Evolutionary conservation across 208 protist genomes (phyloP).

Genomic region (Vickermania ingenoplastis): DNA sequence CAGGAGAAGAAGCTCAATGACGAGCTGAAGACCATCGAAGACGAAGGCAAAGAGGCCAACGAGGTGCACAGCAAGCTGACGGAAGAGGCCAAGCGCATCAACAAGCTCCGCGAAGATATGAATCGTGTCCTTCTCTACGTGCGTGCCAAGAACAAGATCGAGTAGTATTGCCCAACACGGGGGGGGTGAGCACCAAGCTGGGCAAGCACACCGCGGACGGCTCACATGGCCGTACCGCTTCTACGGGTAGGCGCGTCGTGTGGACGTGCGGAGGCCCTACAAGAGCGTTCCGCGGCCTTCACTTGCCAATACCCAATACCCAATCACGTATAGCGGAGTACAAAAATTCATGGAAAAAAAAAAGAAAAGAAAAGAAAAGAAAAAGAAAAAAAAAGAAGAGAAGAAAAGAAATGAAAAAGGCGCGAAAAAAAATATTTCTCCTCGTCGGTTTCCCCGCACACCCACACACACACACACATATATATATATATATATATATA

Average conservation of each 20-base stretch:
- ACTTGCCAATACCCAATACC: too few relatives aligned
- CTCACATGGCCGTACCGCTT: conserved; percentile 5
- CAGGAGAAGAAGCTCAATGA: conserved; percentile 28
- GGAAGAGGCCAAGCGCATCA: conserved; percentile 58
- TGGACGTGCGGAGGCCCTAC: too few relatives aligned
- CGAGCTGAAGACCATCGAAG: conserved; percentile 36
- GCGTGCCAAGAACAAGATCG: conserved; percentile 33
- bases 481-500: too few relatives aligned
- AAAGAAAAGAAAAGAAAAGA: conserved; percentile 8
- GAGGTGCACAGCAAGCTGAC: conserved; percentile 44
- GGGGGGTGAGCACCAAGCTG: background rate
- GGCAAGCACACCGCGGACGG: background rate
- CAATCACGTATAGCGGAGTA: too few relatives aligned
- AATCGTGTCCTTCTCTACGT: conserved; percentile 75
- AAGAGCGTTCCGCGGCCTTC: too few relatives aligned
- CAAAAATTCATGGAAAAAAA: conserved; percentile 9
- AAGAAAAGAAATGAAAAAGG: conserved; percentile 9
- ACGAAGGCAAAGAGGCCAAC: conserved; percentile 42
- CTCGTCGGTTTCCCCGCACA: too few relatives aligned
- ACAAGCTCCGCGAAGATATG: conserved; percentile 59
- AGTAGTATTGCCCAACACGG: too few relatives aligned
- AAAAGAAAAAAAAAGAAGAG: conserved; percentile 6
- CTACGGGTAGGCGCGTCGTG: too few relatives aligned
- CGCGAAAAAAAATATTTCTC: conserved; percentile 4
- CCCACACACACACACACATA: too few relatives aligned